These are phyloP conservation scores for Colletotrichum endophyticum DNA, from an alignment of 2,329 filamentous ascomycete species.

Conservation along the genomic window DNA sequence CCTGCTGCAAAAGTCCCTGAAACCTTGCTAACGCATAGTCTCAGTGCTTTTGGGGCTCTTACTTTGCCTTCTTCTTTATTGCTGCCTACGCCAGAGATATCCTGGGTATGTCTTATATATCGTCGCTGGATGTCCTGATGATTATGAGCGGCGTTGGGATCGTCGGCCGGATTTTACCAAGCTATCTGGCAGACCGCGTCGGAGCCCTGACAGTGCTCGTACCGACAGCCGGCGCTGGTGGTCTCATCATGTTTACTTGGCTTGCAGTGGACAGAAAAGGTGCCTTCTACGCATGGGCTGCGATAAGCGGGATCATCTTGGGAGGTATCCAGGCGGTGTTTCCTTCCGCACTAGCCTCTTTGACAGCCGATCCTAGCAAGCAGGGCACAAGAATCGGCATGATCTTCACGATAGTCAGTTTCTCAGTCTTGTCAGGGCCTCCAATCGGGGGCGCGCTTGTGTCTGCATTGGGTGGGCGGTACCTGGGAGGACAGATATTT, in stretches of 20 bases:
- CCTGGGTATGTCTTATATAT: slow-evolving; percentile 31
- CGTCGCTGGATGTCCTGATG: slow-evolving; percentile 48
- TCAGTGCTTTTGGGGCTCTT: slow-evolving; percentile 58
- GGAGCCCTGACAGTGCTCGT: slow-evolving; percentile 58
- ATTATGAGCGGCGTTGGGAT: slow-evolving; percentile 60
- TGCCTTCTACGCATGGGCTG: slow-evolving; percentile 31
- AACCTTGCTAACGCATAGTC: background rate
- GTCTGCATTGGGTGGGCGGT: slow-evolving; percentile 24
- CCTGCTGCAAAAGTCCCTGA: rapidly evolving
- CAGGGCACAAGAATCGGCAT: slow-evolving; percentile 49
- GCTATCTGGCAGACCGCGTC: slow-evolving; percentile 49
- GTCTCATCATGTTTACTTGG: slow-evolving; percentile 33
- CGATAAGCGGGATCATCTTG: slow-evolving; percentile 31
- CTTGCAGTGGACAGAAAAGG: slow-evolving; percentile 22
- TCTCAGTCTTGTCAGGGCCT: slow-evolving; percentile 47
- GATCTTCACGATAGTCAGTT: slow-evolving; percentile 44
- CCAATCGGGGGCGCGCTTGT: slow-evolving; percentile 37
- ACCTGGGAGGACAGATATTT: slow-evolving; percentile 25
- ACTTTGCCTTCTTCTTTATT: slow-evolving; percentile 63
- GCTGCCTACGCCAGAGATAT: slow-evolving; percentile 50
- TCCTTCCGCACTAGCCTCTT: slow-evolving; percentile 39
- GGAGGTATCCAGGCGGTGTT: slow-evolving; percentile 36
- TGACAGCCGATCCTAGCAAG: slow-evolving; percentile 43
- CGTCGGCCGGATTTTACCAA: slow-evolving; percentile 52
- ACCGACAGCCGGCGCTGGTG: slow-evolving; percentile 29